A percentile compares a stretch with the other conserved stretches of the same genome.
phyloP scores from a whole-genome alignment of 192 early-diverging fungal genomes.

The Funneliformis mosseae region DNA sequence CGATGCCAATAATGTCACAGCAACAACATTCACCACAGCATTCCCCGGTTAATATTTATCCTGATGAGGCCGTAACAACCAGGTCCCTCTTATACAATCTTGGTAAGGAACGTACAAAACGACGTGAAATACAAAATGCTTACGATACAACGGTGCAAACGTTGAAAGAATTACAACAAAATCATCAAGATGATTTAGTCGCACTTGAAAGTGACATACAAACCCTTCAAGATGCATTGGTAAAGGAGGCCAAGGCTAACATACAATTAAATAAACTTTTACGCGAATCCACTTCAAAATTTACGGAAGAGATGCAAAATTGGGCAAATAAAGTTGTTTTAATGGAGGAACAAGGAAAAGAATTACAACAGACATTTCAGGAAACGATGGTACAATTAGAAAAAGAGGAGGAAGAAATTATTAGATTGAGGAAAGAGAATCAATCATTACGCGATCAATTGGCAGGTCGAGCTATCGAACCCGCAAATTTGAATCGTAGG shows the following conservation, averaged over 20 bases:
- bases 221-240: constrained; percentile 13
- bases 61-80: constrained; percentile 3
- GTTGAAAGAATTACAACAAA: constrained; percentile 23
- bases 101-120: constrained; percentile 30
- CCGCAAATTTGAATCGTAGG: neutral
- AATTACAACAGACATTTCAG: constrained; percentile 31
- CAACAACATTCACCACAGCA: neutral
- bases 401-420: constrained; percentile 24
- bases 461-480: neutral
- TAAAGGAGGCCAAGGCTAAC: constrained; percentile 18
- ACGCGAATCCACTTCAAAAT: constrained; percentile 23
- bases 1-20: neutral
- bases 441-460: constrained; percentile 19
- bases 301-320: constrained; percentile 24
- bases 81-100: constrained; percentile 27
- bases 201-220: constrained; percentile 26
- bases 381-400: constrained; percentile 26
- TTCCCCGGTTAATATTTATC: neutral
- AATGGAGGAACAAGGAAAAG: constrained; percentile 33
- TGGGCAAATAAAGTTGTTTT: constrained; percentile 28
- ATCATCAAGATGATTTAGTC: constrained; percentile 18
- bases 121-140: constrained; percentile 15
- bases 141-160: constrained; percentile 14
- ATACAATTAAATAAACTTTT: constrained; percentile 32
- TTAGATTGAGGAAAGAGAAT: constrained; percentile 21